A percentile compares a stretch with the other conserved stretches of the same genome.
Evolutionary conservation across 202 grass and related monocot genomes (phyloP).

Genomic region (Digitaria exilis): DNA sequence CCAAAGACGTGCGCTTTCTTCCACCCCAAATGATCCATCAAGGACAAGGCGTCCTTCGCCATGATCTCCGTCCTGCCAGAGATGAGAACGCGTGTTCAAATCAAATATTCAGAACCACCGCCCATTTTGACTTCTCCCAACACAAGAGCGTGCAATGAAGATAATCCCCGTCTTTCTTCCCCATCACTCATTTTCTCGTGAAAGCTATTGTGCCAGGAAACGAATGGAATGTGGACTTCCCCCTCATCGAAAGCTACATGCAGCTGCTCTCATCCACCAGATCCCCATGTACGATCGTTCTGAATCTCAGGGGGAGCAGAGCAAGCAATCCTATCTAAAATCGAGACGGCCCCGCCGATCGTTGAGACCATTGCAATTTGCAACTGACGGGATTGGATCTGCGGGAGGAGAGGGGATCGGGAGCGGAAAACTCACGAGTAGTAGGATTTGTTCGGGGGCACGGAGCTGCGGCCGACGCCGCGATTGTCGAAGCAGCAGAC

Average conservation of each 20-base stretch:
- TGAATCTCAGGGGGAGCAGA: neutral
- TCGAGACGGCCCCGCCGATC: neutral
- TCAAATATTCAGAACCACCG: constrained; percentile 12
- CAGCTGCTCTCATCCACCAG: constrained; percentile 33
- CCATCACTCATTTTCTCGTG: constrained; percentile 38
- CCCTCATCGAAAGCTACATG: constrained; percentile 39
- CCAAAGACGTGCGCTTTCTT: constrained; percentile 96
- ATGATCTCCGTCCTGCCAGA: constrained; percentile 85
- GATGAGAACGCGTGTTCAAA: neutral
- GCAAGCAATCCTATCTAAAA: neutral
- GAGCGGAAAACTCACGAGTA: constrained; percentile 64
- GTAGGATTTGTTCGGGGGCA: constrained; percentile 68
- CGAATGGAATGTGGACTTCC: constrained; percentile 9
- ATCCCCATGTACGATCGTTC: constrained; percentile 12
- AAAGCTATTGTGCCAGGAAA: constrained; percentile 19
- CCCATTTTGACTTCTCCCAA: constrained; percentile 19
- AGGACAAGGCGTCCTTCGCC: constrained; percentile 77
- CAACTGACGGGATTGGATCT: constrained; percentile 28
- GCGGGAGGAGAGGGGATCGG: neutral
- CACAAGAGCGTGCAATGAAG: constrained; percentile 16
- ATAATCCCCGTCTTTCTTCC: constrained; percentile 27
- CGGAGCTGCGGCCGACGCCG: constrained; percentile 74
- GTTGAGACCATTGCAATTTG: neutral
- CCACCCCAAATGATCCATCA: constrained; percentile 96
- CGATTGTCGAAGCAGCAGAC: constrained; percentile 99